phyloP scores from a whole-genome alignment of 768 basidiomycete genomes.

The Auricularia sp. region DNA sequence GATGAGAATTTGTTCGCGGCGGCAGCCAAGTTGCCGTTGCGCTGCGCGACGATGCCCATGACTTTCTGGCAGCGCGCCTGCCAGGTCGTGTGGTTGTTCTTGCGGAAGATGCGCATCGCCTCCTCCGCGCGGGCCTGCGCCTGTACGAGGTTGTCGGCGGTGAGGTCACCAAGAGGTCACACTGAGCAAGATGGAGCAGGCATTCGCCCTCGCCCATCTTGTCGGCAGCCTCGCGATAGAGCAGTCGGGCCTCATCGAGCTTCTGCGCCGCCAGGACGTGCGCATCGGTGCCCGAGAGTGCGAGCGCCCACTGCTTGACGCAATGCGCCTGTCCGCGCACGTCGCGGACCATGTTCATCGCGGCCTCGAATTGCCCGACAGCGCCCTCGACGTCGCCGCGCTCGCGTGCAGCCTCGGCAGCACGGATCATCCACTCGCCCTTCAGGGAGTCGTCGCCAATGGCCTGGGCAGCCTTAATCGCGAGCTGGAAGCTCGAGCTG shows the following conservation, averaged over 20 bases:
- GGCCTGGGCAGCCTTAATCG: background rate
- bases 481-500: background rate
- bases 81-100: background rate
- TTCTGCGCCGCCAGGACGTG: background rate
- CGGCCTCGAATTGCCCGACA: background rate
- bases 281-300: background rate
- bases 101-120: constrained; percentile 3
- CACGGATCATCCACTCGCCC: background rate
- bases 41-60: background rate
- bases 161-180: too few relatives aligned
- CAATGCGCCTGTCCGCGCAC: constrained; percentile 1
- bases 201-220: background rate
- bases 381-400: background rate
- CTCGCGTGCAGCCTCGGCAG: background rate
- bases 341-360: background rate
- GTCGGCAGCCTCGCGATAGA: background rate
- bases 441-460: background rate
- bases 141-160: background rate
- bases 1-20: background rate
- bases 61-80: constrained; percentile 1
- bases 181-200: background rate
- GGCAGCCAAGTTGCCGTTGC: background rate
- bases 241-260: background rate
- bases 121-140: background rate
- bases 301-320: constrained; percentile 1